Conservation (phyloP, 441 rosid genomes). For the Eutrema salsugineum region DNA sequence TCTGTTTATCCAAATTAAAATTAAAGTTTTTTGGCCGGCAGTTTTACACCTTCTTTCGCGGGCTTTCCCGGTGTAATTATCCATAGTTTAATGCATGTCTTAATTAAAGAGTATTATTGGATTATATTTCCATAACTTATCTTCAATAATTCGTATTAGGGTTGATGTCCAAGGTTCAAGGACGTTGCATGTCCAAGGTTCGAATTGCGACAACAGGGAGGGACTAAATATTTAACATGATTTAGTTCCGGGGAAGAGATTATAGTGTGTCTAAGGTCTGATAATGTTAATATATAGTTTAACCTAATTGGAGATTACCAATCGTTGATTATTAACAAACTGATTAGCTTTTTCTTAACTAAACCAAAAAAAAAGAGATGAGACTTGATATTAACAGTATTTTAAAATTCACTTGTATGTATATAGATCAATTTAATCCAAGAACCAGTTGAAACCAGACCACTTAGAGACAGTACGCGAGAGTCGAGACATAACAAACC, state of each 20-base stretch:
- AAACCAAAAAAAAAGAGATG: not conserved
- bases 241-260: too few species aligned
- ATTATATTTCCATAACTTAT: not conserved
- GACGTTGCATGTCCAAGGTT: too few species aligned
- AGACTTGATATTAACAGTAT: not conserved
- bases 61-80: not conserved
- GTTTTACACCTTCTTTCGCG: not conserved
- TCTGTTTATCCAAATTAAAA: not conserved
- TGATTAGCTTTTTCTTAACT: not conserved
- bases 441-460: slow-evolving; percentile 9
- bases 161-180: too few species aligned
- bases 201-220: too few species aligned
- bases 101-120: not conserved
- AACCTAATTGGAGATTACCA: not conserved
- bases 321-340: not conserved
- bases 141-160: not conserved
- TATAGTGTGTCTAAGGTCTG: too few species aligned
- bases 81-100: not conserved
- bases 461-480: not conserved
- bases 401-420: not conserved
- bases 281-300: too few species aligned
- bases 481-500: not conserved
- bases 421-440: not conserved
- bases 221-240: too few species aligned
- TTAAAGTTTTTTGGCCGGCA: not conserved